Evolutionary conservation across 164 flowering plant genomes (phyloP), one percentile per base, ranked within the genome.

Genomic region (Magnolia changhungtana): DNA sequence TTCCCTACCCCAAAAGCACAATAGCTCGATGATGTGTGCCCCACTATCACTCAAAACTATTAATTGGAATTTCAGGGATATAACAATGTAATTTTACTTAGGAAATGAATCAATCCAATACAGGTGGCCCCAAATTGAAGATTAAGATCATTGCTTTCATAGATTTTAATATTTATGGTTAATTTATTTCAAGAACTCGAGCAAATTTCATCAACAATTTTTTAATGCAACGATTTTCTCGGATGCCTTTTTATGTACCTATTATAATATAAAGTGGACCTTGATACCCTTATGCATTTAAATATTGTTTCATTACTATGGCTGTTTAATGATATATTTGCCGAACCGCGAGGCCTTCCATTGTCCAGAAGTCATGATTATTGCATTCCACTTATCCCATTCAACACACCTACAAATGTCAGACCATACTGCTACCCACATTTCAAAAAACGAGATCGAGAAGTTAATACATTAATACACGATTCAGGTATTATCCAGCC

Each of bases 351-450:
- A 7, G 58, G 24, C 5, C 66, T 63, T 3, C 77, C 77, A 0
- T 45, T 52, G 0, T 7, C 8, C 7, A 0, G 55, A 8, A 5
- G 4, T 0, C 27, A 23, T 67, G 63, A 55, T 24, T 23, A 51
- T 8, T 23, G 7, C 2, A 75, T 68, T 11, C 11, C 19, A 1
- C 6, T 68, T 14, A 1, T 14, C 2, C 61, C 10, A 4, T 16
- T 21, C 4, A 9, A 0, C 59, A 11, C 2, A 20, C 50, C 70
- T 7, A 14, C 18, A 8, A 45, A 10, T 24, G 20, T 74, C 7
- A 37, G 21, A 13, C 63, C 61, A 45, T 74, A 74, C 18, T 7
- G 63, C 8, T 74, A 74, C 49, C 61, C 49, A 1, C 61, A 74
- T 19, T 45, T 10, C 37, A 37, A 65, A 14, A 74, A 37, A 5